A percentile compares a stretch with the other conserved stretches of the same genome.
These are phyloP conservation scores for Dianthus caryophyllus DNA, from an alignment of 148 eudicot species.

Conservation along the genomic window DNA sequence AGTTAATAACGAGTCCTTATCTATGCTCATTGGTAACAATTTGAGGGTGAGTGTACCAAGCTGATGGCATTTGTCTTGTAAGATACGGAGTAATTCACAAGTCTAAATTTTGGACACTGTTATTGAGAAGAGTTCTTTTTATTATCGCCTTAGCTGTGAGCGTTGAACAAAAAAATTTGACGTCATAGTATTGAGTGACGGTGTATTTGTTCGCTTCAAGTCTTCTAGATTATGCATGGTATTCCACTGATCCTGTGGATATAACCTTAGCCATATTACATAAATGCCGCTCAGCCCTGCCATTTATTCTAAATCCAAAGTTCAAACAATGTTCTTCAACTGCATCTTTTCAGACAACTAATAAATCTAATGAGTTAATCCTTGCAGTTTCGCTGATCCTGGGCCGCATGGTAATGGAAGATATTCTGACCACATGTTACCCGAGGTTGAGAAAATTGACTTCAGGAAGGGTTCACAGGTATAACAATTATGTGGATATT, in stretches of 20 bases:
- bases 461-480: constrained; percentile 67
- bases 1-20: neutral
- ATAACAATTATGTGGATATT: neutral
- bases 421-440: constrained; percentile 53
- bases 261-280: neutral
- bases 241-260: neutral
- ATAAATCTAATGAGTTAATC: constrained; percentile 14
- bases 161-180: neutral
- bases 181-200: too few species aligned
- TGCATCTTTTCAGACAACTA: neutral
- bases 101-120: neutral
- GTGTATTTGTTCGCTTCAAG: neutral
- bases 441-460: constrained; percentile 50
- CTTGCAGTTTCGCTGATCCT: constrained; percentile 49
- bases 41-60: neutral
- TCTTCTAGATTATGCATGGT: neutral
- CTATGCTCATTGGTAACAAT: neutral
- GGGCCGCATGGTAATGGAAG: constrained; percentile 64
- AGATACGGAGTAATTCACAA: neutral
- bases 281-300: neutral
- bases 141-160: neutral
- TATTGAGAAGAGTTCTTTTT: neutral
- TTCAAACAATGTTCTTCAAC: too few species aligned
- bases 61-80: neutral
- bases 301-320: too few species aligned